Conservation (phyloP, 805 yeast genomes). For the Ogataea degrootiae region DNA sequence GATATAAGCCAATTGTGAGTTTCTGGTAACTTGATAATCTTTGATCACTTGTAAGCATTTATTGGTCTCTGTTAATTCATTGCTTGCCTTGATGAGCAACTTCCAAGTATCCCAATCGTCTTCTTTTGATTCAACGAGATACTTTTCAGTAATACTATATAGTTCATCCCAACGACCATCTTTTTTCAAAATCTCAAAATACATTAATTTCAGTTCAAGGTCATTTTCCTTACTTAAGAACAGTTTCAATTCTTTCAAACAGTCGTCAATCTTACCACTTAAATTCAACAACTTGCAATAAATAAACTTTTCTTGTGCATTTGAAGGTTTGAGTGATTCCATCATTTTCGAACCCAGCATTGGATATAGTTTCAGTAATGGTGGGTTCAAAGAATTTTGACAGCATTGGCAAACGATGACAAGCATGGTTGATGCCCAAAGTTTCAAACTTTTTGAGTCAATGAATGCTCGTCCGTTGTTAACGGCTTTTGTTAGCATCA, state of each 20-base stretch:
- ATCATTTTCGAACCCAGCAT: conserved; percentile 56
- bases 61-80: conserved; percentile 29
- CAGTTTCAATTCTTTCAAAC: conserved; percentile 26
- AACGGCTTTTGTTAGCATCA: conserved; percentile 34
- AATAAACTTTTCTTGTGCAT: conserved; percentile 65
- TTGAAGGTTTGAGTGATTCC: conserved; percentile 32
- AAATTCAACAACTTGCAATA: conserved; percentile 45
- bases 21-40: conserved; percentile 41
- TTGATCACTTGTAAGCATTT: conserved; percentile 31
- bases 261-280: conserved; percentile 31
- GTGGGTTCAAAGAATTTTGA: conserved; percentile 33
- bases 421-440: conserved; percentile 57
- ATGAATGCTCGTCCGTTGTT: conserved; percentile 12
- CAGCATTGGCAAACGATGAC: conserved; percentile 34
- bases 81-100: conserved; percentile 42
- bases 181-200: conserved; percentile 42
- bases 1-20: conserved; percentile 49
- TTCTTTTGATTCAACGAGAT: conserved; percentile 44
- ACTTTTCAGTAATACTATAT: conserved; percentile 32
- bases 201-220: conserved; percentile 57
- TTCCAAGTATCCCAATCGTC: conserved; percentile 82
- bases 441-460: conserved; percentile 33
- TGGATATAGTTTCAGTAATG: conserved; percentile 51
- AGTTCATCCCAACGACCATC: conserved; percentile 41
- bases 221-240: conserved; percentile 41